A percentile compares a stretch with the other conserved stretches of the same genome.
phyloP scores from a whole-genome alignment of 805 yeast genomes.

The Starmerella etchellsii region DNA sequence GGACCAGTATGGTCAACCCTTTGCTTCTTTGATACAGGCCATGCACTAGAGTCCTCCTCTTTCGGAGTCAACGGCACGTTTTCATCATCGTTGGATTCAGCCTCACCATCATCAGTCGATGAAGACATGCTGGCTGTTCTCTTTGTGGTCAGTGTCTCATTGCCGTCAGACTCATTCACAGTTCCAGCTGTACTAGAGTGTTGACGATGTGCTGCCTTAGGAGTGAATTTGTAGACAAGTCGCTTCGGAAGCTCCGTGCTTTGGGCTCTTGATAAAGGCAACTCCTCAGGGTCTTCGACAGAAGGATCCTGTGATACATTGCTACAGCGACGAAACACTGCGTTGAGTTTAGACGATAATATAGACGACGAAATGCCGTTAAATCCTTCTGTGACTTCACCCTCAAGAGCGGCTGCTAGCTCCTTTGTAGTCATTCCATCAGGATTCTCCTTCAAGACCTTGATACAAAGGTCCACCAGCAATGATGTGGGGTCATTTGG shows the following conservation, averaged over 20 bases:
- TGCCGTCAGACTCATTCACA: neutral
- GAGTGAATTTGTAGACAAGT: conserved; percentile 23
- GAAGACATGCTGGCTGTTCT: neutral
- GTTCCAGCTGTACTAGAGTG: too few species aligned
- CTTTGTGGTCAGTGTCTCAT: neutral
- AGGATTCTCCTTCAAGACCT: conserved; percentile 13
- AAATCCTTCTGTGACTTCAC: conserved; percentile 10
- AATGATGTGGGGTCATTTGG: conserved; percentile 8
- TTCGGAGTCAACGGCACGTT: neutral
- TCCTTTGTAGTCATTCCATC: conserved; percentile 25
- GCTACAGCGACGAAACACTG: conserved; percentile 24
- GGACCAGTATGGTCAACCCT: too few species aligned
- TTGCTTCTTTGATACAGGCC: conserved; percentile 1
- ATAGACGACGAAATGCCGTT: conserved; percentile 25
- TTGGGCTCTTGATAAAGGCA: conserved; percentile 23
- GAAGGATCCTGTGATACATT: conserved; percentile 18
- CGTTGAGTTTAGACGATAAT: conserved; percentile 26
- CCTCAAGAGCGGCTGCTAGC: conserved; percentile 20
- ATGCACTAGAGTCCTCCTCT: neutral
- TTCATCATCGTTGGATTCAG: neutral
- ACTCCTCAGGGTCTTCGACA: conserved; percentile 13
- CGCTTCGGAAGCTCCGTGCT: conserved; percentile 24
- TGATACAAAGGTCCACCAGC: conserved; percentile 22
- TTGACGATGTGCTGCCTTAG: neutral
- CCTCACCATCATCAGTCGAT: neutral